These are phyloP conservation scores for Parastagonospora avenae DNA, from an alignment of 2,329 filamentous ascomycete species.

Conservation along the genomic window DNA sequence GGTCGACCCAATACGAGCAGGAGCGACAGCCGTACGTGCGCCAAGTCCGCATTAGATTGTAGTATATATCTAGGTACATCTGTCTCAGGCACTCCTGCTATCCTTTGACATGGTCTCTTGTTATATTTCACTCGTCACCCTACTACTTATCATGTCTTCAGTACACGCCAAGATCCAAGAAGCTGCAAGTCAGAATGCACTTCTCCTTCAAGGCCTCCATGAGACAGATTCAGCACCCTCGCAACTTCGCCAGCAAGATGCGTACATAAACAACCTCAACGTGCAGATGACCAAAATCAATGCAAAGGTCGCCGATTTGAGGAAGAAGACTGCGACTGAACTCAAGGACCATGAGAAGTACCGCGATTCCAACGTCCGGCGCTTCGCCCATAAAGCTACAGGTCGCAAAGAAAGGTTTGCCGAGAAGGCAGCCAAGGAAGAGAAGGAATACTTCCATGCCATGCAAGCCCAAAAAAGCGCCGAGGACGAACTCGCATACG, in stretches of 20 bases:
- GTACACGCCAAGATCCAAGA: constrained; percentile 32
- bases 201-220: constrained; percentile 31
- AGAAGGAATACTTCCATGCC: constrained; percentile 42
- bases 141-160: constrained; percentile 20
- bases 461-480: constrained; percentile 39
- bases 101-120: background rate
- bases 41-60: background rate
- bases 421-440: constrained; percentile 42
- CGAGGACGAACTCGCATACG: constrained; percentile 37
- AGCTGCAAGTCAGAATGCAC: constrained; percentile 31
- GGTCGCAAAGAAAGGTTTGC: constrained; percentile 34
- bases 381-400: constrained; percentile 39
- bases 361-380: constrained; percentile 37
- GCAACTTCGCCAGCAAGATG: constrained; percentile 37
- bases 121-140: background rate
- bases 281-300: constrained; percentile 24
- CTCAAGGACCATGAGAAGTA: constrained; percentile 43
- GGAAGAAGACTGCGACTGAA: constrained; percentile 25
- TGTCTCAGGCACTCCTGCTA: no score
- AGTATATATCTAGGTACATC: background rate
- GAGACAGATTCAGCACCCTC: constrained; percentile 37
- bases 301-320: constrained; percentile 21
- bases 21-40: background rate
- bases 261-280: constrained; percentile 35
- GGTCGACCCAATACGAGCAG: background rate